phyloP scores from a whole-genome alignment of 2,329 filamentous ascomycete species.

The Escovopsis sp. region DNA sequence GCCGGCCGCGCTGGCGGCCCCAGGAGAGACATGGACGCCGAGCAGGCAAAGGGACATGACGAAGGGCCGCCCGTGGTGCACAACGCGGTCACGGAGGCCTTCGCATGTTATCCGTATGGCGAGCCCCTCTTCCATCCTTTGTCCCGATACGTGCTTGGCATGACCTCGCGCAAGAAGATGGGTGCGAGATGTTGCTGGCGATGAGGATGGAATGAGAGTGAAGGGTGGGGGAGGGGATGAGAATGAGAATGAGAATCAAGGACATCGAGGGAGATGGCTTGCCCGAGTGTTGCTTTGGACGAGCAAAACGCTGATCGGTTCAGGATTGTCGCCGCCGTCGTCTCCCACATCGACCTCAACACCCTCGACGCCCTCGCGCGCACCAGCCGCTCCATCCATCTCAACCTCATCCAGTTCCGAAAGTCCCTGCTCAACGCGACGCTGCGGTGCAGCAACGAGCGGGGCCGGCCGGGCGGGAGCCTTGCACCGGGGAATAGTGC shows the following conservation, averaged over 20 bases:
- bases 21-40: not conserved
- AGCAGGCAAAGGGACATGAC: not conserved
- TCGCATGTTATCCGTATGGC: slow-evolving; percentile 22
- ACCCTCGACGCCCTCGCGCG: slow-evolving; percentile 69
- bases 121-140: not conserved
- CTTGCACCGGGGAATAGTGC: slow-evolving; percentile 42
- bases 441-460: slow-evolving; percentile 65
- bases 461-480: slow-evolving; percentile 35
- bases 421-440: slow-evolving; percentile 57
- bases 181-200: too few relatives aligned
- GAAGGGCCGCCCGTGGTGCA: not conserved
- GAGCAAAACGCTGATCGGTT: not conserved
- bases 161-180: too few relatives aligned
- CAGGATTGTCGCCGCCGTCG: slow-evolving; percentile 65
- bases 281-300: too few relatives aligned
- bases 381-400: slow-evolving; percentile 66
- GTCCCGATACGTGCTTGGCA: not conserved
- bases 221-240: too few relatives aligned
- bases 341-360: slow-evolving; percentile 69
- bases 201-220: too few relatives aligned
- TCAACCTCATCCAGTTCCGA: slow-evolving; percentile 65
- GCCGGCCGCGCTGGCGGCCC: not conserved
- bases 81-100: slow-evolving; percentile 15
- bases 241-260: not conserved
- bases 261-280: not conserved